Base-by-base conservation (phyloP, 306 rosid genomes). In the Cercis canadensis region DNA sequence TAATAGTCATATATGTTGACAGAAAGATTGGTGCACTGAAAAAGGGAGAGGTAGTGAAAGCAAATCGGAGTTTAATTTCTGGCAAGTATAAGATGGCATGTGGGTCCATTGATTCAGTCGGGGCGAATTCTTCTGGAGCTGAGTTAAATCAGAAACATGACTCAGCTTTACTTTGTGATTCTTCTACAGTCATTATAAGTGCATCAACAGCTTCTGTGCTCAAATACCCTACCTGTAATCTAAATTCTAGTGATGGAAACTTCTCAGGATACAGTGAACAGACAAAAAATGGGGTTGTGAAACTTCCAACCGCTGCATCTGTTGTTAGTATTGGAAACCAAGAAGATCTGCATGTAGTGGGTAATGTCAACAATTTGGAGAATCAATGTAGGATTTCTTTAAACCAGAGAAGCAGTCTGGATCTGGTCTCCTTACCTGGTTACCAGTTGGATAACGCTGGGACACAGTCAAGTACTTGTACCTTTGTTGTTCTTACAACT, bases 41-140 rank as follows among this genome's bases (percentile, higher is more conserved):
- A 85, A 95, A 65, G 88, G 99, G 99, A 62, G 90, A 87, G 79
- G 67, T 74, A 43, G 95, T 95, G 71, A 87, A 86, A 82, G 89
- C 84, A 55, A 54, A 83, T 53, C 36, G 60, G 21, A 87, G 82
- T 79, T 37, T 80, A 69, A 71, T 66, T 58, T 43, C 67, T 69
- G 75, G 60, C 45, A 67, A 75, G 71, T 70, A 51, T 68, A 77
- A 52, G 32, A 70, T 57, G 59, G 63, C 71, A 46, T 67, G 49
- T 70, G 66, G 52, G 66, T 39, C 75, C 41, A 47, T 52, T 45
- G 52, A 52, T 69, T 83, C 81, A 74, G 75, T 72, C 55, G 33
- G 56, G 73, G 57, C 53, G 62, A 60, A 73, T 73, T 18, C 53
- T 58, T 18, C 57, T 58, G 40, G 19, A 57, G 50, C 58, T 57